Conservation (phyloP, 352 stramenopile genomes). For the Phytopythium sindhum region DNA sequence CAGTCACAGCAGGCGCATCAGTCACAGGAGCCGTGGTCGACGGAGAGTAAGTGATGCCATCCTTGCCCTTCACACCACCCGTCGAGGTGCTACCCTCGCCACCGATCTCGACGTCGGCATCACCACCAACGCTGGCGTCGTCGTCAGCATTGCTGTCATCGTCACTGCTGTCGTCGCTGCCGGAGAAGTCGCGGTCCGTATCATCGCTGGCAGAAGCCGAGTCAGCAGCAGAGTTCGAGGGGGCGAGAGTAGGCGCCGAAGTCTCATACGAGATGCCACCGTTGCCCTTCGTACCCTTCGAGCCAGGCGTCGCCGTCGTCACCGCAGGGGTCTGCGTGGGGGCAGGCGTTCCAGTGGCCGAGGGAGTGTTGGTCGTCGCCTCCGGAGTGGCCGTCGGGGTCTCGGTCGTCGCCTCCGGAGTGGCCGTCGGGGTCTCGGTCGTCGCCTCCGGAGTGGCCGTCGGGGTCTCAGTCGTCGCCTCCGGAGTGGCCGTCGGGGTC, state of each 20-base stretch:
- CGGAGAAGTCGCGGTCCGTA: not conserved
- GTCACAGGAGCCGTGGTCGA: not conserved
- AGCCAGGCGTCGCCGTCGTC: not conserved
- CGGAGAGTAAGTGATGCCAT: slow-evolving; percentile 1
- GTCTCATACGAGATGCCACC: slow-evolving; percentile 3
- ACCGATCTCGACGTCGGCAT: not conserved
- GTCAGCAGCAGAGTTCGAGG: not conserved
- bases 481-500: slow-evolving; percentile 1
- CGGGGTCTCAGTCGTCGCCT: not conserved
- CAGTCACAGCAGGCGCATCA: too few species aligned
- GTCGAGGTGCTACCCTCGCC: not conserved
- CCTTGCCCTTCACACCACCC: not conserved
- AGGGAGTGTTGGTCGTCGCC: not conserved
- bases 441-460: slow-evolving; percentile 1
- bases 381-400: not conserved
- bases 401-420: not conserved
- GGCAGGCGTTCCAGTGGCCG: not conserved
- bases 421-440: slow-evolving; percentile 4
- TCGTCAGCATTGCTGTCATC: slow-evolving; percentile 2
- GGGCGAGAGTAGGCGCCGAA: not conserved
- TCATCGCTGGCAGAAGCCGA: not conserved
- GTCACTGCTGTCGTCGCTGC: slow-evolving; percentile 2
- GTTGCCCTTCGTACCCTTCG: slow-evolving; percentile 4
- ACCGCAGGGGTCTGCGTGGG: not conserved
- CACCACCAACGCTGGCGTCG: not conserved